phyloP scores from a whole-genome alignment of 2,329 filamentous ascomycete genomes.

The Neocucurbitaria cava region DNA sequence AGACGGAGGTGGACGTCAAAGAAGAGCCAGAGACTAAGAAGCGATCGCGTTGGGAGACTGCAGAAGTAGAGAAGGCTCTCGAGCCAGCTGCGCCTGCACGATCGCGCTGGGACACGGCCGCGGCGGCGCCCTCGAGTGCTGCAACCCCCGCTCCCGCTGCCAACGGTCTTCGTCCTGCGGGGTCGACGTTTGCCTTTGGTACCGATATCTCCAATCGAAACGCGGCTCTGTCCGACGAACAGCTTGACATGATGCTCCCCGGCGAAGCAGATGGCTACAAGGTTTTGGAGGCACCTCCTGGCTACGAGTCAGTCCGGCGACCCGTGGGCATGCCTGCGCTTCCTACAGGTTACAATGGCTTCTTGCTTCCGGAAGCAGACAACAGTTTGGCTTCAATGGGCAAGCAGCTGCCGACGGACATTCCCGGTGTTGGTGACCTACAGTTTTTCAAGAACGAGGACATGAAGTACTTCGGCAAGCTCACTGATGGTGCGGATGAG shows the following conservation, averaged over 20 bases:
- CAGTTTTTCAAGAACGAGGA: conserved; percentile 99
- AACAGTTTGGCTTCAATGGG: conserved; percentile 76
- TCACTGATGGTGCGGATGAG: conserved; percentile 93
- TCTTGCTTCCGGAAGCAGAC: conserved; percentile 97
- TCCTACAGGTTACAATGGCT: conserved; percentile 73
- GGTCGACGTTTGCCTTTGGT: conserved; percentile 71
- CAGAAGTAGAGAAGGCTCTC: conserved; percentile 56
- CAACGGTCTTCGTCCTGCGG: conserved; percentile 28
- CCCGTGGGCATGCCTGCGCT: conserved; percentile 78
- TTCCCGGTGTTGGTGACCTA: conserved; percentile 92
- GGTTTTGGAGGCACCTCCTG: conserved; percentile 85
- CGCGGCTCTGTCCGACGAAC: conserved; percentile 86
- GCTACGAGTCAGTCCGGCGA: conserved; percentile 82
- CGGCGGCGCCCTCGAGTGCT: conserved; percentile 29
- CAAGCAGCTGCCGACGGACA: conserved; percentile 92
- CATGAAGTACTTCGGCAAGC: conserved; percentile 98
- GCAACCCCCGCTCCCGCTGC: conserved; percentile 31
- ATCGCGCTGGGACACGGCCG: conserved; percentile 47
- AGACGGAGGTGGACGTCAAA: no score
- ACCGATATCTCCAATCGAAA: conserved; percentile 82
- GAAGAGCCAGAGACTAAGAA: conserved; percentile 45
- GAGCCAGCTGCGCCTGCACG: conserved; percentile 58
- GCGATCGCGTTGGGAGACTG: conserved; percentile 82
- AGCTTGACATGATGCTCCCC: conserved; percentile 89
- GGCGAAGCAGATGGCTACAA: conserved; percentile 91